Base-by-base conservation (phyloP, 192 early-diverging fungal genomes). In the Diversispora epigaea region DNA sequence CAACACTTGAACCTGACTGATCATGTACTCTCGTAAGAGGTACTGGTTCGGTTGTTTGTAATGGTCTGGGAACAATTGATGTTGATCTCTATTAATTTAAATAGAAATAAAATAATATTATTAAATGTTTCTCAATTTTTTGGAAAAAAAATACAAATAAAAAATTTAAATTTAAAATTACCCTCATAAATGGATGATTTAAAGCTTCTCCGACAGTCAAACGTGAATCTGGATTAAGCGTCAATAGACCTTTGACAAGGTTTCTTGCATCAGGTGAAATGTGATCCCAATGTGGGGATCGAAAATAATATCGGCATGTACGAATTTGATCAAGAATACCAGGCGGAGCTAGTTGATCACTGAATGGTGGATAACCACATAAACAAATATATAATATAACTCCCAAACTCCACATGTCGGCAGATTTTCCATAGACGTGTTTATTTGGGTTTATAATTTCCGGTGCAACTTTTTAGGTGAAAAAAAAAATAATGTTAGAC, bases 361-460 rank as follows among this genome's bases (percentile, higher is more conserved):
- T 14, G 25, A 98, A 98, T 39, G 96, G 96, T 25, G 93, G 93
- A 76, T 89, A 91, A 6, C 96, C 94, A 78, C 92, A 95, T 6
- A 98, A 84, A 62, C 91, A 91, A 70, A 96, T 92, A 80, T 96
- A 98, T n/a, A 95, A 87, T 52, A 97, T 94, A 0, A 96, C 95
- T 9, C 96, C 96, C 12, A 95, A 80, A 61, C 92, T 94, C 96
- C 96, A 98, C 84, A 98, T 85, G 76, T 98, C 96, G 12, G 96
- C 91, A 49, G 84, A 86, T 25, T 87, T 84, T 44, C 88, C 85
- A 80, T 94, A 94, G 50, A 80, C 84, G 82, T 85, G 88, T 32
- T 0, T 32, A 80, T 75, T 86, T 70, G 79, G 43, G 64, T 81
- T 58, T 69, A 96, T 86, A 15, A 98, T 89, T 80, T 98, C 96